Base-by-base conservation (phyloP, 352 stramenopile genomes). In the Phytophthora hibernalis region DNA sequence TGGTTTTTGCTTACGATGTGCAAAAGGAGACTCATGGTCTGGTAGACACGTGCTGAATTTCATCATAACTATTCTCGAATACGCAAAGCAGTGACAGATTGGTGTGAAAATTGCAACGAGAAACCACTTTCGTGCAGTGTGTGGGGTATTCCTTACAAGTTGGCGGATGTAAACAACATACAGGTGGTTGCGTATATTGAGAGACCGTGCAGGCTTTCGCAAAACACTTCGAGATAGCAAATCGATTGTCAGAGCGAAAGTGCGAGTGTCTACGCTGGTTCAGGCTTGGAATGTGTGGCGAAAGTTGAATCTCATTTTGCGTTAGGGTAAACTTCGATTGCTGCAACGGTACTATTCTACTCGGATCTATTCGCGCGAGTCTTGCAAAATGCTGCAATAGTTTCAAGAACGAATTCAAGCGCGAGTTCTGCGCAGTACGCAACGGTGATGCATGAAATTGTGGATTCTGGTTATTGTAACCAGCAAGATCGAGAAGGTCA, bases 151-250 rank as follows among this genome's bases (percentile, higher is more conserved):
- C 6, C 11, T 88, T 2, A 47, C 60, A 2, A 63, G 66, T 7
- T 87, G 80, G 80, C 65, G 70, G 45, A 42, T 83, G 59, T 70
- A 80, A 15, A 81, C 62, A 16, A 57, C 24, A 1, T 79, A 75
- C 44, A 72, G 60, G 8, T 86, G 80, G 47, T 84, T 87, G 48
- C 53, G 50, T 18, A 30, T 57, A 2, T 37, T 70, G 40, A 33
- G 37, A 1, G 52, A 61, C 16, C 45, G 62, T n/a, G 33, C 30
- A 42, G 52, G 21, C 28, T 33, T 54, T 35, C 21, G 31, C 10
- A 67, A 65, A 59, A 56, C 15, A 2, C 26, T 68, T 21, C 49
- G 51, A 35, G 18, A 8, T 0, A 64, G 37, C 38, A 31, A 56
- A 43, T 45, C 16, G 13, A 13, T 54, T 24, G 31, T 72, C n/a